Percentiles rank a stretch among this genome's conserved stretches.
phyloP scores from a whole-genome alignment of 2,329 filamentous ascomycete genomes.

The Epichloe sibirici region DNA sequence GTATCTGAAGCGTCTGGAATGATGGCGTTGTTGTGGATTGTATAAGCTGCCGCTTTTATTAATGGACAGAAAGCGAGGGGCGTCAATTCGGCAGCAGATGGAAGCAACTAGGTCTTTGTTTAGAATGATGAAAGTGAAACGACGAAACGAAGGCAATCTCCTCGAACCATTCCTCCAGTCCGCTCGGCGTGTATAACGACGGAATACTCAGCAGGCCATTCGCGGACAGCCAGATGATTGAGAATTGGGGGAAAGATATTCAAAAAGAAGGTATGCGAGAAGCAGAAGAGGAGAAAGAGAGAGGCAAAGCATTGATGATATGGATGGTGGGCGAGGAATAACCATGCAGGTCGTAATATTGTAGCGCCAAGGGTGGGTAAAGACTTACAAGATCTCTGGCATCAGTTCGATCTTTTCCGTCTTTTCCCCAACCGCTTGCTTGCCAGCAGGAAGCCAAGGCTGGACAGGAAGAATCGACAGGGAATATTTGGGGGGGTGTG shows the following conservation, averaged over 20 bases:
- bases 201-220: not conserved
- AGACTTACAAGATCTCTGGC: constrained; percentile 8
- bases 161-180: not conserved
- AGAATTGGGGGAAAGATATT: not conserved
- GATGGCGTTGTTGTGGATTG: not conserved
- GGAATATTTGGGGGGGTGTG: not conserved
- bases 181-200: not conserved
- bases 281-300: not conserved
- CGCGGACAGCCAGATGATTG: not conserved
- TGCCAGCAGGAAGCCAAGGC: not conserved
- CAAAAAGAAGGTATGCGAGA: not conserved
- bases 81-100: not conserved
- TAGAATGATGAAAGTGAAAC: not conserved
- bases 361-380: not conserved
- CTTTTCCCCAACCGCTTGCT: constrained; percentile 7
- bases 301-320: not conserved
- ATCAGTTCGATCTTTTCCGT: constrained; percentile 10
- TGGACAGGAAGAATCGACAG: constrained; percentile 1
- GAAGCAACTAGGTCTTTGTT: not conserved
- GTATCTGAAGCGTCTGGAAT: not conserved
- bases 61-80: not conserved
- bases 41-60: not conserved
- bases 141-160: not conserved
- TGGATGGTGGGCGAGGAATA: not conserved
- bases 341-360: not conserved